A percentile compares a stretch with the other conserved stretches of the same genome.
Conservation (phyloP, 2,329 filamentous ascomycete species). For the Fusarium falciforme region DNA sequence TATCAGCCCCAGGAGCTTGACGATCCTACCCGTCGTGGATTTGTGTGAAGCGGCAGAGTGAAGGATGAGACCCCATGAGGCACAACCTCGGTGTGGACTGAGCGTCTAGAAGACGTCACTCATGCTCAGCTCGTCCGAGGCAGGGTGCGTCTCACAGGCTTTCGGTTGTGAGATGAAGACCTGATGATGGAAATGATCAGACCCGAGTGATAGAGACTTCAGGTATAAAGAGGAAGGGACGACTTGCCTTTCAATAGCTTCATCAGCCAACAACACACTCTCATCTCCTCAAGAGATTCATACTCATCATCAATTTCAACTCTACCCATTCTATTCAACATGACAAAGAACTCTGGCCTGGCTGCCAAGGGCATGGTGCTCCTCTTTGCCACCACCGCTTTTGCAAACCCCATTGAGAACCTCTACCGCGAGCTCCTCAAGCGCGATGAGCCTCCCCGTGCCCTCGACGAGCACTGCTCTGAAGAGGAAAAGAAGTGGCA, state of each 20-base stretch:
- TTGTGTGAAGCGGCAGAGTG: not conserved
- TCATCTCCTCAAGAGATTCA: not conserved
- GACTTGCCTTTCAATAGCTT: not conserved
- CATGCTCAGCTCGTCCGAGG: not conserved
- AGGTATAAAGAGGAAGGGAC: not conserved
- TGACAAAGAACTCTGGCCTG: not conserved
- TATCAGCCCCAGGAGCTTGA: not conserved
- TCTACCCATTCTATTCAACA: not conserved
- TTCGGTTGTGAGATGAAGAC: not conserved
- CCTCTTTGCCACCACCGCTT: not conserved
- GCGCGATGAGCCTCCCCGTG: not conserved
- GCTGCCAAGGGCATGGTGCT: not conserved
- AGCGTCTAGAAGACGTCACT: not conserved
- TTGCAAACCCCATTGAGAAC: not conserved
- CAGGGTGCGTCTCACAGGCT: not conserved
- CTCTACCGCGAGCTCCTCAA: not conserved
- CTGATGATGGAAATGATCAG: not conserved
- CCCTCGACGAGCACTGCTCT: not conserved
- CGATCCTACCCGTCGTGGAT: not conserved
- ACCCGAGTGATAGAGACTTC: not conserved
- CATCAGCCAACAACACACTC: not conserved
- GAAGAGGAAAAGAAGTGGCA: slow-evolving; percentile 4
- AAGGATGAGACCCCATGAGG: not conserved
- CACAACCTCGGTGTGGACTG: not conserved
- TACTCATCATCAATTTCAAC: not conserved